These are phyloP conservation scores for Plasmodium relictum DNA, from an alignment of 169 alveolate species.

Conservation along the genomic window DNA sequence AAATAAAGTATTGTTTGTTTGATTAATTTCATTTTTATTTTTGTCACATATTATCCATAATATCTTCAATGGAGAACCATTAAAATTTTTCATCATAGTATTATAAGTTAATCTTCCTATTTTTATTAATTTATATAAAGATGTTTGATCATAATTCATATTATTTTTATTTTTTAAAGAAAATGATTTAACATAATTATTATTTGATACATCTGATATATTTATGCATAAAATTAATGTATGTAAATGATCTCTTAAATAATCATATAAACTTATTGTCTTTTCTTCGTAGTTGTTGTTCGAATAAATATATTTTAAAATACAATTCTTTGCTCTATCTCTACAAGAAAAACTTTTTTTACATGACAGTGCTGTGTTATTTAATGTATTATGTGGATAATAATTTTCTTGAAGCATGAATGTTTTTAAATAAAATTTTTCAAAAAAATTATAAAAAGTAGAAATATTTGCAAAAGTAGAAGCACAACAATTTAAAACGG, in stretches of 20 bases:
- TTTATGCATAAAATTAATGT: conserved; percentile 49
- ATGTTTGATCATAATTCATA: not conserved
- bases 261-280: conserved; percentile 29
- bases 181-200: not conserved
- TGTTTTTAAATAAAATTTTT: conserved; percentile 19
- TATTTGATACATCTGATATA: not conserved
- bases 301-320: conserved; percentile 12
- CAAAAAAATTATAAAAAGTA: conserved; percentile 8
- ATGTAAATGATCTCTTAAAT: conserved; percentile 21
- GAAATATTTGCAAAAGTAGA: conserved; percentile 6
- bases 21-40: conserved; percentile 14
- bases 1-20: not conserved
- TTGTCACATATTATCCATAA: conserved; percentile 35
- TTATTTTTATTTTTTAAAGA: conserved; percentile 1
- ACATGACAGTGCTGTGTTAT: not conserved
- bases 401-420: conserved; percentile 35
- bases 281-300: conserved; percentile 3
- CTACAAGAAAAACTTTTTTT: conserved; percentile 6
- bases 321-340: conserved; percentile 54
- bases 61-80: not conserved
- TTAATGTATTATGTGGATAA: not conserved
- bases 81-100: conserved; percentile 12
- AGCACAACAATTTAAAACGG: conserved; percentile 13
- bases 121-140: conserved; percentile 20
- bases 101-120: conserved; percentile 17